Evolutionary conservation across 1,139 yeast genomes (phyloP).

Genomic region (Torulaspora globosa): DNA sequence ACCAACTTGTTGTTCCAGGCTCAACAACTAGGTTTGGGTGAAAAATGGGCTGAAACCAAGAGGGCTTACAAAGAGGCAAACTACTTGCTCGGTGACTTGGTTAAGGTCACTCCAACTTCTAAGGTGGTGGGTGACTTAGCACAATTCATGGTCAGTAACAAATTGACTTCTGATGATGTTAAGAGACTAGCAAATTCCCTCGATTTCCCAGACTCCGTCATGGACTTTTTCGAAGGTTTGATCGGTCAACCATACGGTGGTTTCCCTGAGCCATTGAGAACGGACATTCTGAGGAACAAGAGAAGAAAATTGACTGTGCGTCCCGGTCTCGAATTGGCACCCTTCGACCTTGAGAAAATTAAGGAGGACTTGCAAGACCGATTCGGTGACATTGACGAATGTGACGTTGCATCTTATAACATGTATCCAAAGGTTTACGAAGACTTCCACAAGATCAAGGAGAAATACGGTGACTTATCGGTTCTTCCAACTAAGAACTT

Average conservation of each 20-base stretch:
- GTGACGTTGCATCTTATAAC: conserved; percentile 89
- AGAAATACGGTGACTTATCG: conserved; percentile 85
- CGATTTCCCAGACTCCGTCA: conserved; percentile 97
- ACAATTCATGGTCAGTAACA: conserved; percentile 96
- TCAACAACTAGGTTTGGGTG: conserved; percentile 95
- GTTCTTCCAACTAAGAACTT: conserved; percentile 90
- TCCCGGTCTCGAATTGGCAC: conserved; percentile 86
- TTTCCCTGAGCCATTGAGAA: conserved; percentile 97
- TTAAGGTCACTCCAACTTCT: conserved; percentile 97
- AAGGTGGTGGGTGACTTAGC: conserved; percentile 99
- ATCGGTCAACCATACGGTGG: conserved; percentile 99
- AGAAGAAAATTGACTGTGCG: conserved; percentile 83
- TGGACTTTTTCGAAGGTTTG: conserved; percentile 97
- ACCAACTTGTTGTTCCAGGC: conserved; percentile 98
- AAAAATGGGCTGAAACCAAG: conserved; percentile 94
- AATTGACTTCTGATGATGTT: conserved; percentile 80
- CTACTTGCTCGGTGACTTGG: conserved; percentile 86
- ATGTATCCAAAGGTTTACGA: conserved; percentile 98
- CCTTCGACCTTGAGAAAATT: conserved; percentile 70
- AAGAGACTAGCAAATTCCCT: conserved; percentile 78
- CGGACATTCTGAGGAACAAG: conserved; percentile 81
- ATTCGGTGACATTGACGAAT: conserved; percentile 63
- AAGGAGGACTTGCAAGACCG: conserved; percentile 67
- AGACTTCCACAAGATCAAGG: conserved; percentile 67
- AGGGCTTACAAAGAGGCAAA: conserved; percentile 90